Evolutionary conservation across 2,329 filamentous ascomycete genomes (phyloP), one percentile per base, ranked within the genome.

Genomic region (Cordyceps militaris): DNA sequence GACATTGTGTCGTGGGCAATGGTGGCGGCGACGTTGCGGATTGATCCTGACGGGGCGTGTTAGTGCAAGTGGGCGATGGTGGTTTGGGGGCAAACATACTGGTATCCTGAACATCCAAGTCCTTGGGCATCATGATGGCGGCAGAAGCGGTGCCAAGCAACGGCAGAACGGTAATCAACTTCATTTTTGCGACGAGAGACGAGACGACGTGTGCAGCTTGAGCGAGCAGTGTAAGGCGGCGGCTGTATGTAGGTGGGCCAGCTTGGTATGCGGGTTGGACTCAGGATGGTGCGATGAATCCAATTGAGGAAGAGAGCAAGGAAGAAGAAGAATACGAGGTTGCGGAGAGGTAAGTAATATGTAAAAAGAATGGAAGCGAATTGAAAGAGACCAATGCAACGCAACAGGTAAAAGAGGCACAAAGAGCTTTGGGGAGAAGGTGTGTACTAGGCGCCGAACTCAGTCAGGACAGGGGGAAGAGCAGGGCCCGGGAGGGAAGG

Each of bases 1-100:
- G 75, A 76, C 76, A 88, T 83, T 64, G 85, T 74, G 48, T 79
- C 84, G 52, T 76, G 74, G 5, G 85, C 85, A 54, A 88, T 71
- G 1, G 79, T 81, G 61, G 79, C 80, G 19, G 86, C 79, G 6
- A 83, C 84, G 61, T 76, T 75, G 62, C 79, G 81, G 64, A 89
- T 79, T 0, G 84, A 88, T 34, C 73, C 85, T 87, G 64, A 36
- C 11, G 16, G 26, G 32, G 16, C 21, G 8, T 48, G 56, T 68
- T 58, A 67, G 63, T 48, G 36, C 9, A 26, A 26, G 24, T 50
- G 14, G 16, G 26, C 7, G 23, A 34, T 30, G 34, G 28, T 9
- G 38, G 13, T 11, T 23, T 19, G 10, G 11, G 14, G 14, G 34
- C 21, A 47, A 19, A 68, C 72, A 51, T 63, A 75, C 73, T 63